These are phyloP conservation scores for Golubevia sp. DNA, from an alignment of 1,284 basidiomycete species.

Conservation along the genomic window DNA sequence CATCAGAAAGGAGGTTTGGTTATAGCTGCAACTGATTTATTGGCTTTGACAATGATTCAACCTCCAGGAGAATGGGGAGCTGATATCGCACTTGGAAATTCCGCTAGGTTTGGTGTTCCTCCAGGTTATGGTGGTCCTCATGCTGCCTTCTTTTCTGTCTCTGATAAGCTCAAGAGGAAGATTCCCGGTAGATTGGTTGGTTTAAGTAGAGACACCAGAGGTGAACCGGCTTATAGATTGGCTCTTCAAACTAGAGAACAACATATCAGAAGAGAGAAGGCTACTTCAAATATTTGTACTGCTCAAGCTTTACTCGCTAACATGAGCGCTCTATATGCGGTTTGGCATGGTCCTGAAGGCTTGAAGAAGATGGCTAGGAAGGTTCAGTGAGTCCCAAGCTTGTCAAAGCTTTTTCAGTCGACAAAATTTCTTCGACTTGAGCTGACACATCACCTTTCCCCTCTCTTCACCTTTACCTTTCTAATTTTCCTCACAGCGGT, in stretches of 20 bases:
- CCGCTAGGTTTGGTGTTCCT: conserved; percentile 83
- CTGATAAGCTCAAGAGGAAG: conserved; percentile 89
- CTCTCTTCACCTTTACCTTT: background rate
- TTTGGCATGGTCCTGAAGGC: conserved; percentile 92
- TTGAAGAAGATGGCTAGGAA: conserved; percentile 83
- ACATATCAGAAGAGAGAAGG: conserved; percentile 61
- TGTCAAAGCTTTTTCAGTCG: background rate
- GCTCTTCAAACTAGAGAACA: conserved; percentile 73
- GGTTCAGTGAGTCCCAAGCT: conserved; percentile 67
- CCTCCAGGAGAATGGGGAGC: conserved; percentile 99
- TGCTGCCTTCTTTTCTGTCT: conserved; percentile 93
- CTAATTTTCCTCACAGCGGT: conserved; percentile 52
- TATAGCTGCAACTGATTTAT: conserved; percentile 85
- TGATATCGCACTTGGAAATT: conserved; percentile 92
- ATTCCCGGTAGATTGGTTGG: conserved; percentile 96
- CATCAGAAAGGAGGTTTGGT: conserved; percentile 81
- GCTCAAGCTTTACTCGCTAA: conserved; percentile 58
- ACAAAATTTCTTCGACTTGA: background rate
- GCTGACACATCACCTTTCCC: background rate
- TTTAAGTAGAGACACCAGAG: conserved; percentile 80
- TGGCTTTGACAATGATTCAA: conserved; percentile 89
- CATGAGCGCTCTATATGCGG: conserved; percentile 65
- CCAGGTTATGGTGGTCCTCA: conserved; percentile 64
- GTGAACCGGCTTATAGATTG: conserved; percentile 85
- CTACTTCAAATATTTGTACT: conserved; percentile 60